phyloP scores from a whole-genome alignment of 306 rosid species.

The Fragaria ananassa region DNA sequence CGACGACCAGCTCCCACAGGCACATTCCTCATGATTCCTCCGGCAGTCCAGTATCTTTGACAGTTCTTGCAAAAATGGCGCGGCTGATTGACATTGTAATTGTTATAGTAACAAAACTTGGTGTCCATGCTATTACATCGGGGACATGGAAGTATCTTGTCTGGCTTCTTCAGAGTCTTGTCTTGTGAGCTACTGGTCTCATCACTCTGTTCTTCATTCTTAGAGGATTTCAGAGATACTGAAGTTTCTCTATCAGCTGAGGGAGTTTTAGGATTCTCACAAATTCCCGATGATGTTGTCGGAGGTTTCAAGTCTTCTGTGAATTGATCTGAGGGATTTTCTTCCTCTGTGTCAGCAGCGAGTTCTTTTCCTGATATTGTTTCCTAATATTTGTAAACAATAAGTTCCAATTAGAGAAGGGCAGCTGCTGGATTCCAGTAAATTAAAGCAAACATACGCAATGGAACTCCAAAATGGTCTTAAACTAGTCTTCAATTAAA shows the following conservation, averaged over 20 bases:
- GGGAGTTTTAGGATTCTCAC: conserved; percentile 48
- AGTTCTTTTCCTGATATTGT: conserved; percentile 40
- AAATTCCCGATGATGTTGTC: conserved; percentile 38
- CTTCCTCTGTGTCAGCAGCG: conserved; percentile 36
- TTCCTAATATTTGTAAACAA: conserved; percentile 40
- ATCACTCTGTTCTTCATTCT: conserved; percentile 51
- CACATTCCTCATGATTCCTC: conserved; percentile 81
- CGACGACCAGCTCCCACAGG: conserved; percentile 91
- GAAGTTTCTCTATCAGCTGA: conserved; percentile 48
- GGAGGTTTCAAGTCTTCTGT: conserved; percentile 39
- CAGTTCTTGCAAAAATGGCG: conserved; percentile 93
- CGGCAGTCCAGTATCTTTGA: conserved; percentile 93
- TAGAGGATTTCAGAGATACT: conserved; percentile 35
- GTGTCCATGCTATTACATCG: conserved; percentile 90
- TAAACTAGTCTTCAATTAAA: not conserved
- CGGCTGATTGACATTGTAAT: conserved; percentile 84
- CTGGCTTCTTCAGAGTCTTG: conserved; percentile 63
- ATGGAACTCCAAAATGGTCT: not conserved
- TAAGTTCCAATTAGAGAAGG: conserved; percentile 26
- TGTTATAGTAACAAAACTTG: conserved; percentile 81
- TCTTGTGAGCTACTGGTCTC: conserved; percentile 49
- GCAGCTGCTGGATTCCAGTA: not conserved
- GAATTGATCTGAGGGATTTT: conserved; percentile 33
- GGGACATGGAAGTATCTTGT: conserved; percentile 73
- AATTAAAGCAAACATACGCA: not conserved